Evolutionary conservation across 2,329 filamentous ascomycete species (phyloP).

Genomic region (Cercospora sesami): DNA sequence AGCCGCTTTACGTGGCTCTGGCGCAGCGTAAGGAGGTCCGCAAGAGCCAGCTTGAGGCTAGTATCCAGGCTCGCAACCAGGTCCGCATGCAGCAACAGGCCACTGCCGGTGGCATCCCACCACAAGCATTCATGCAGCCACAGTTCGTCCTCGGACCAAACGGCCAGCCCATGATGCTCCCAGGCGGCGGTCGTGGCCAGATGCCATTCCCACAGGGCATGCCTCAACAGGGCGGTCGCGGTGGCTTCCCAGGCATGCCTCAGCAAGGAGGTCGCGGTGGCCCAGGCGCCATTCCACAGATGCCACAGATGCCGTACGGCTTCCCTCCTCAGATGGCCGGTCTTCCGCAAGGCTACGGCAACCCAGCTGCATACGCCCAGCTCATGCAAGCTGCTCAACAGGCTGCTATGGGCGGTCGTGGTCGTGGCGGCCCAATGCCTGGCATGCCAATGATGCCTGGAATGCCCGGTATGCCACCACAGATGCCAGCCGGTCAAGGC

Average conservation of each 20-base stretch:
- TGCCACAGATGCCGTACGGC: slow-evolving; percentile 83
- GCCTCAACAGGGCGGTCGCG: slow-evolving; percentile 72
- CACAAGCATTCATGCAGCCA: slow-evolving; percentile 67
- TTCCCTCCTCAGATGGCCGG: slow-evolving; percentile 66
- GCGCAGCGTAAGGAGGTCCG: slow-evolving; percentile 99
- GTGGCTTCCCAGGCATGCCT: slow-evolving; percentile 79
- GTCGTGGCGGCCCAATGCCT: slow-evolving; percentile 65
- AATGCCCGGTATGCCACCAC: slow-evolving; percentile 55
- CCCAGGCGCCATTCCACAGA: slow-evolving; percentile 72
- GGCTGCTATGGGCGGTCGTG: slow-evolving; percentile 62
- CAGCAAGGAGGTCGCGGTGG: slow-evolving; percentile 85
- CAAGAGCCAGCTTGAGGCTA: slow-evolving; percentile 98
- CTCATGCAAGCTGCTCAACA: slow-evolving; percentile 74
- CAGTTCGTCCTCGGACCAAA: slow-evolving; percentile 85
- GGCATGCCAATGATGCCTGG: slow-evolving; percentile 68
- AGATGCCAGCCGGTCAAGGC: slow-evolving; percentile 57
- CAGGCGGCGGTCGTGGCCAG: slow-evolving; percentile 56
- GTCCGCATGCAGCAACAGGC: slow-evolving; percentile 97
- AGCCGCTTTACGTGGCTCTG: slow-evolving; percentile 95
- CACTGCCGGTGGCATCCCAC: slow-evolving; percentile 76
- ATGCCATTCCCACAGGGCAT: slow-evolving; percentile 62
- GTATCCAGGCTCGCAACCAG: slow-evolving; percentile 98
- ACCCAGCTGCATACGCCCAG: slow-evolving; percentile 62
- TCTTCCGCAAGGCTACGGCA: slow-evolving; percentile 76
- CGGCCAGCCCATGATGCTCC: slow-evolving; percentile 67